Evolutionary conservation across 768 basidiomycete species (phyloP), one percentile per base, ranked within the genome.

Genomic region (Gymnopilus junonius): DNA sequence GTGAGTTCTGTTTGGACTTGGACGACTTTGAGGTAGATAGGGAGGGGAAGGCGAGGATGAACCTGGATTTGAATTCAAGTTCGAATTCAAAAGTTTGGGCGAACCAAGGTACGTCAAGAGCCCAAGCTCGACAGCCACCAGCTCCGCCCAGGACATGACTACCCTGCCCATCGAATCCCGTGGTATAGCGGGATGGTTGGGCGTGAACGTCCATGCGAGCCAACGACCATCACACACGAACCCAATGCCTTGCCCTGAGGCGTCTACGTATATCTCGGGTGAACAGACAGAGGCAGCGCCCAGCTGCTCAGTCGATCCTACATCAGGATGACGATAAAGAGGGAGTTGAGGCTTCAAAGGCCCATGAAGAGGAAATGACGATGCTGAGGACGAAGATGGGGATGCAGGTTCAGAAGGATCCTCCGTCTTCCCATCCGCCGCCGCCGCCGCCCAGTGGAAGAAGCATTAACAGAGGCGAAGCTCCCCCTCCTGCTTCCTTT

Each of bases 91-190:
- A n/a, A n/a, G n/a, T n/a, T n/a, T n/a, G n/a, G 37, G 11, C 37
- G 12, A n/a, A n/a, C n/a, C 40, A 3, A 79, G 66, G 6, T 79
- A 40, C 1, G 76, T 70, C 1, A 71, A 72, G 0, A 83, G 31
- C 0, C 78, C 81, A 1, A 84, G 68, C 56, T 83, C 81, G 1
- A 82, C 71, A 0, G 79, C 82, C 0, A 79, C 74, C 70, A 82
- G 76, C 67, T 83, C 82, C 0, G 76, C 79, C 82, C 82, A 84
- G 5, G 76, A 75, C 20, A 81, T 83, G 45, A 61, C 40, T 31
- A 58, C 76, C 68, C 7, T 76, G 42, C 8, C 72, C 71, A 0
- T 70, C 56, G 3, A 51, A 35, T 15, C 68, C 64, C 76, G 77
- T 79, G 6, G 76, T 75, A 0, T 62, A 43, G 17, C 58, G 1